Percentiles rank a stretch among this genome's conserved stretches.
Conservation (phyloP, 495 filamentous ascomycete genomes). For the Xylaria sp. region DNA sequence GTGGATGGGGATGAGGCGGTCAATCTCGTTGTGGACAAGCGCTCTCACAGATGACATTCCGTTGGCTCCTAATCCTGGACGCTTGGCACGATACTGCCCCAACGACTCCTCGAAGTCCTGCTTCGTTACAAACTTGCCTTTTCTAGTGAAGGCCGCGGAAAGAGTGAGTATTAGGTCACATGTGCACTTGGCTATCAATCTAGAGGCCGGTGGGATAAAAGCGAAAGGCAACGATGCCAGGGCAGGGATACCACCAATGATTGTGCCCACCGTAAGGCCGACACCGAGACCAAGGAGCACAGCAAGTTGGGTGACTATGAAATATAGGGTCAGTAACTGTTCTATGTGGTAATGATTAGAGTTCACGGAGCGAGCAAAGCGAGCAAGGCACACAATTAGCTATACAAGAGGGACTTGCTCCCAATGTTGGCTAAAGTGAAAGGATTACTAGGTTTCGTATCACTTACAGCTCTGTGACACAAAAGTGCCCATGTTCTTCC, state of each 20-base stretch:
- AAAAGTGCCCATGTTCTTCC: conserved; percentile 29
- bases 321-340: not conserved
- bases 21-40: conserved; percentile 21
- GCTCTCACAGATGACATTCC: conserved; percentile 17
- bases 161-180: conserved; percentile 24
- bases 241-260: conserved; percentile 28
- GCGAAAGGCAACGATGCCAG: conserved; percentile 29
- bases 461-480: conserved; percentile 29
- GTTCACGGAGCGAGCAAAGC: not conserved
- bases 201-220: conserved; percentile 27
- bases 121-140: conserved; percentile 28
- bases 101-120: conserved; percentile 26
- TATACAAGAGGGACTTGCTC: not conserved
- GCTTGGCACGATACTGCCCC: conserved; percentile 22
- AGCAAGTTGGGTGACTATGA: conserved; percentile 24
- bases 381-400: not conserved
- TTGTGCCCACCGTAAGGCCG: conserved; percentile 25
- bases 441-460: not conserved
- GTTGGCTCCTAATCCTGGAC: conserved; percentile 14
- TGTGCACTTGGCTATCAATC: conserved; percentile 25
- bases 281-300: conserved; percentile 26
- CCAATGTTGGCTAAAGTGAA: not conserved
- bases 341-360: not conserved
- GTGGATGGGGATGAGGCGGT: conserved; percentile 28
- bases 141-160: conserved; percentile 23